Evolutionary conservation across 2,329 filamentous ascomycete species (phyloP).

Genomic region (Ilyonectria destructans): DNA sequence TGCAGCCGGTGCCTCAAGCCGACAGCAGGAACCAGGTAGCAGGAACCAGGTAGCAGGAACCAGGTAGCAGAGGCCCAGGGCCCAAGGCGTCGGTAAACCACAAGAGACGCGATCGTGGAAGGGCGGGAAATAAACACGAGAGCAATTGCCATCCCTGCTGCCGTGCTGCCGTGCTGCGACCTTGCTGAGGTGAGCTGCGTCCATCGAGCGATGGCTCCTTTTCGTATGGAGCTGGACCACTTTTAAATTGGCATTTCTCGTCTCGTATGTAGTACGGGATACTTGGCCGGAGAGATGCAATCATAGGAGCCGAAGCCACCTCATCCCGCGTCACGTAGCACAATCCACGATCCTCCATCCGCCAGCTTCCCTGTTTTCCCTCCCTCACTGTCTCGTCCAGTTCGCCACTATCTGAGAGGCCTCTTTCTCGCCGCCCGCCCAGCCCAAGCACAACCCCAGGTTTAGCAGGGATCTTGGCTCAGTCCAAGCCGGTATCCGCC

Average conservation of each 20-base stretch:
- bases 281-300: constrained; percentile 1
- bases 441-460: constrained; percentile 26
- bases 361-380: constrained; percentile 7
- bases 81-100: constrained; percentile 18
- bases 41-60: constrained; percentile 16
- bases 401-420: constrained; percentile 20
- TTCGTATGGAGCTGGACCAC: constrained; percentile 13
- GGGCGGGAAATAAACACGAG: constrained; percentile 22
- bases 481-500: constrained; percentile 24
- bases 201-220: constrained; percentile 13
- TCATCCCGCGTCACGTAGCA: neutral
- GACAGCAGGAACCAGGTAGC: constrained; percentile 11
- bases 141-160: constrained; percentile 22
- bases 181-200: neutral
- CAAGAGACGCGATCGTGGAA: constrained; percentile 11
- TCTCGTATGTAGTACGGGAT: constrained; percentile 1
- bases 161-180: neutral
- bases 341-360: neutral
- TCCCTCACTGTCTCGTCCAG: neutral
- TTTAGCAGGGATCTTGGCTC: constrained; percentile 33
- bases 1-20: constrained; percentile 7
- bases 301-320: constrained; percentile 14
- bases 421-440: constrained; percentile 6
- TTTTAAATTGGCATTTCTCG: constrained; percentile 21
- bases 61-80: constrained; percentile 7